phyloP scores from a whole-genome alignment of 768 basidiomycete genomes.

The Pleurotus eryngii region DNA sequence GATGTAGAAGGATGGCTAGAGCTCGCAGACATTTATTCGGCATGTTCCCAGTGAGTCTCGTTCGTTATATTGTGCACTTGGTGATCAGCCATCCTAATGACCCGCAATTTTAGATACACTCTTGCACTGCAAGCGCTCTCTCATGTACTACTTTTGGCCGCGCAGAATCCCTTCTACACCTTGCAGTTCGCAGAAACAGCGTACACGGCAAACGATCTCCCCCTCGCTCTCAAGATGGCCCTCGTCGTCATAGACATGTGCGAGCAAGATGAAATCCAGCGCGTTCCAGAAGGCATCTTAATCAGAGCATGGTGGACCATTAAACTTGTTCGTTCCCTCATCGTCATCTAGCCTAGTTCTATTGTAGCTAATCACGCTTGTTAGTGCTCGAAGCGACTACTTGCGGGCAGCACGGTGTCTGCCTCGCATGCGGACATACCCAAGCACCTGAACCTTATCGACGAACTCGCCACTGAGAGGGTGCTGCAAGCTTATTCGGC shows the following conservation, averaged over 20 bases:
- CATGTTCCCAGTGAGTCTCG: slow-evolving; percentile 63
- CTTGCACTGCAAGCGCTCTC: slow-evolving; percentile 71
- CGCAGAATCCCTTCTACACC: slow-evolving; percentile 82
- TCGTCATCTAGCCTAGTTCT: background rate
- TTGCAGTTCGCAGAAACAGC: slow-evolving; percentile 89
- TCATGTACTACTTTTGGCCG: slow-evolving; percentile 77
- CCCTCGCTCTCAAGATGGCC: slow-evolving; percentile 77
- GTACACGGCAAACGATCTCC: slow-evolving; percentile 72
- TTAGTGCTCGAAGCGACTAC: slow-evolving; percentile 61
- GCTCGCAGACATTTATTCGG: slow-evolving; percentile 75
- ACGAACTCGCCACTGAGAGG: slow-evolving; percentile 71
- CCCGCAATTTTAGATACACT: slow-evolving; percentile 51
- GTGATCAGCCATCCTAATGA: background rate
- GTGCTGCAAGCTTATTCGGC: slow-evolving; percentile 54
- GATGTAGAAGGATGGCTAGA: slow-evolving; percentile 89
- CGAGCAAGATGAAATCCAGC: slow-evolving; percentile 47
- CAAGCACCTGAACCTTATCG: slow-evolving; percentile 53
- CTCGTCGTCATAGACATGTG: slow-evolving; percentile 79
- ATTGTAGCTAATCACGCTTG: background rate
- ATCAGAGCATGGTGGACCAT: slow-evolving; percentile 82
- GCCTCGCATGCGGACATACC: slow-evolving; percentile 58
- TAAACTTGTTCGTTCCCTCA: slow-evolving; percentile 56
- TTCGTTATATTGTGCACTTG: background rate
- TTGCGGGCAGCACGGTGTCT: slow-evolving; percentile 41
- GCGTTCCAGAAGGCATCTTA: slow-evolving; percentile 50